A percentile compares a stretch with the other conserved stretches of the same genome.
phyloP scores from a whole-genome alignment of 345 rosid species.

The Citropsis articulata region DNA sequence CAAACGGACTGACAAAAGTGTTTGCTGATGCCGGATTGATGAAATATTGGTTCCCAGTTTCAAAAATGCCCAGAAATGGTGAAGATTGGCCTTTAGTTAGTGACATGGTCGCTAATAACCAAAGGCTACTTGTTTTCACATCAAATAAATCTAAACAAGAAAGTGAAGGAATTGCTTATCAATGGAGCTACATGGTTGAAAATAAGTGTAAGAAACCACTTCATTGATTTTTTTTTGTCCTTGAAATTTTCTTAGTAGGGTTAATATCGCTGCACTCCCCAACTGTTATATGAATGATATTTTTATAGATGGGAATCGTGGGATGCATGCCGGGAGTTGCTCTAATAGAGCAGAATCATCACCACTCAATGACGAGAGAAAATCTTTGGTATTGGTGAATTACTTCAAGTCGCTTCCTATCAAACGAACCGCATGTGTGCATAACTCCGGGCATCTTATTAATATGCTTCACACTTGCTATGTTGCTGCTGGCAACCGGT shows the following conservation, averaged over 20 bases:
- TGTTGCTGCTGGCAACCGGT: constrained; percentile 45
- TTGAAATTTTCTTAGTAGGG: no score
- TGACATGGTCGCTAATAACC: constrained; percentile 60
- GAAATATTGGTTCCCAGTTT: constrained; percentile 61
- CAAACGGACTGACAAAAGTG: constrained; percentile 52
- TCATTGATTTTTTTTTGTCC: neutral
- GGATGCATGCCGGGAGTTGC: constrained; percentile 56
- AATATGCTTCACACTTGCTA: constrained; percentile 48
- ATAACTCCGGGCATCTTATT: constrained; percentile 47
- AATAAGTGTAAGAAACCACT: constrained; percentile 46
- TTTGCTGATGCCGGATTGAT: constrained; percentile 53
- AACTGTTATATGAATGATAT: neutral
- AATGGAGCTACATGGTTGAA: constrained; percentile 82
- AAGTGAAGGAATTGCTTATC: constrained; percentile 66
- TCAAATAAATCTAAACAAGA: constrained; percentile 51
- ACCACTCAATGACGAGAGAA: constrained; percentile 37
- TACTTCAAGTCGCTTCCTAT: constrained; percentile 31
- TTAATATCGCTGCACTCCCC: no score
- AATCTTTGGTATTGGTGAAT: constrained; percentile 51
- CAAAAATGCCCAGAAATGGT: constrained; percentile 59
- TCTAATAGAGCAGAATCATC: constrained; percentile 52
- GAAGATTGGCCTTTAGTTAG: constrained; percentile 64
- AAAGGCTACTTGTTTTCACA: constrained; percentile 59
- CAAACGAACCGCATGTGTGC: constrained; percentile 31
- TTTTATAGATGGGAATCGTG: constrained; percentile 53